These are phyloP conservation scores for Straminergon stramineum DNA, from an alignment of 225 moss, liverwort and hornwort species.

Conservation along the genomic window DNA sequence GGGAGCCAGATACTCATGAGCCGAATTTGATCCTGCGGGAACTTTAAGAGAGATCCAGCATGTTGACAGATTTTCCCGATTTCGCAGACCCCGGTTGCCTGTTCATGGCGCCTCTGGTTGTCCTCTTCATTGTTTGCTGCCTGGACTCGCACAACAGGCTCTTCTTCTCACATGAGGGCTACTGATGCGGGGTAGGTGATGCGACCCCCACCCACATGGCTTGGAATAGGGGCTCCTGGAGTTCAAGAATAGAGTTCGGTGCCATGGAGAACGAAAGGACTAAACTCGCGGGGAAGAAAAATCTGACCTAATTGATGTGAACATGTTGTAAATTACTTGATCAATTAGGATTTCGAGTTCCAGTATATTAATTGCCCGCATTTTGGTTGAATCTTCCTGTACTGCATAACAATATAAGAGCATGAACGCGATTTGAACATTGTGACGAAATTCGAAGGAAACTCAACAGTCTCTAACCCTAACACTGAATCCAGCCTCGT, in stretches of 20 bases:
- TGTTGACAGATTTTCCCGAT: conserved; percentile 4
- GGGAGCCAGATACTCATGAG: not conserved
- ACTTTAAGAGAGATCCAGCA: not conserved
- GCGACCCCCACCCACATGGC: not conserved
- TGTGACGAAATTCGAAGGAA: not conserved
- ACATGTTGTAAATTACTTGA: not conserved
- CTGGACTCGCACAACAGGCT: conserved; percentile 29
- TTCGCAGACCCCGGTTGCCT: conserved; percentile 20
- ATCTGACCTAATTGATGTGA: not conserved
- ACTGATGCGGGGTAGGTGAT: not conserved
- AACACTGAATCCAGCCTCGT: not conserved
- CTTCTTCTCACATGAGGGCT: conserved; percentile 24
- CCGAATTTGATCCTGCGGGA: not conserved
- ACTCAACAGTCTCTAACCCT: not conserved
- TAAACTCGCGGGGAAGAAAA: not conserved
- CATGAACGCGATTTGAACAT: not conserved
- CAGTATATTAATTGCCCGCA: not conserved
- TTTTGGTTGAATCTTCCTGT: not conserved
- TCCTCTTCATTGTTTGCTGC: conserved; percentile 34
- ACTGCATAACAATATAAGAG: not conserved
- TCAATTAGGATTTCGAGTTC: not conserved
- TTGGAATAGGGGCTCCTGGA: not conserved
- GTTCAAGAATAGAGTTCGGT: not conserved
- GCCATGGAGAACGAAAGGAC: not conserved
- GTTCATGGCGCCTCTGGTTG: conserved; percentile 24